Percentiles rank a stretch among this genome's conserved stretches.
These are phyloP conservation scores for Candida ipomoeae DNA, from an alignment of 805 yeast genomes.

Conservation along the genomic window DNA sequence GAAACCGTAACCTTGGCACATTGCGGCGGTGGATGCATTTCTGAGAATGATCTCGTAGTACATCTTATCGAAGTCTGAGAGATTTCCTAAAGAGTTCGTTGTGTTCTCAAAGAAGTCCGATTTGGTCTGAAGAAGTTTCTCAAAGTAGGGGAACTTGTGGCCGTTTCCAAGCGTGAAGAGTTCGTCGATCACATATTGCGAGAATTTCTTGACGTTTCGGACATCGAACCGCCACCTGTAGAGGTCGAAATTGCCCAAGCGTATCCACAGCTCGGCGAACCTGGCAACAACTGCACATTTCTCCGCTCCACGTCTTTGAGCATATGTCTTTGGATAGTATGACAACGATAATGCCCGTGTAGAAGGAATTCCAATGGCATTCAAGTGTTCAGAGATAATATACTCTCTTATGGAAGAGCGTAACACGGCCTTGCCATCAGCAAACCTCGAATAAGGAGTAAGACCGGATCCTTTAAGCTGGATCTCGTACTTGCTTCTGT, in stretches of 20 bases:
- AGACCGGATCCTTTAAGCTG: constrained; percentile 91
- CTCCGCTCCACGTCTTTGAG: constrained; percentile 68
- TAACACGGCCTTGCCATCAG: constrained; percentile 93
- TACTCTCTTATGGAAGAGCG: constrained; percentile 87
- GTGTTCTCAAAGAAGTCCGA: constrained; percentile 19
- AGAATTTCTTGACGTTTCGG: constrained; percentile 53
- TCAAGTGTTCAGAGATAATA: constrained; percentile 73
- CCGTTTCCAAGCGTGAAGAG: constrained; percentile 42
- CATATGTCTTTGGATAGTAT: constrained; percentile 67
- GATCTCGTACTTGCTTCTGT: constrained; percentile 50
- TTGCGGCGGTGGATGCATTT: constrained; percentile 74
- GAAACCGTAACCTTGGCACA: constrained; percentile 90
- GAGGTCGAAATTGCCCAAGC: constrained; percentile 85
- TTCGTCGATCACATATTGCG: constrained; percentile 69
- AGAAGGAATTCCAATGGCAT: constrained; percentile 80
- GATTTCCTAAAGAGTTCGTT: constrained; percentile 27
- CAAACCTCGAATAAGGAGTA: constrained; percentile 91
- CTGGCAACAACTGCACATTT: constrained; percentile 82
- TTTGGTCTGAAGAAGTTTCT: constrained; percentile 18
- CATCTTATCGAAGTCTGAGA: constrained; percentile 64
- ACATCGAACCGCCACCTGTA: constrained; percentile 72
- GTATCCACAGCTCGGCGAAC: constrained; percentile 80
- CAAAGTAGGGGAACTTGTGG: constrained; percentile 27
- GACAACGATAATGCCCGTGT: constrained; percentile 79
- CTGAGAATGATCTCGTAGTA: constrained; percentile 66